Conservation (phyloP, 257 asterid species). For the Plantago major region DNA sequence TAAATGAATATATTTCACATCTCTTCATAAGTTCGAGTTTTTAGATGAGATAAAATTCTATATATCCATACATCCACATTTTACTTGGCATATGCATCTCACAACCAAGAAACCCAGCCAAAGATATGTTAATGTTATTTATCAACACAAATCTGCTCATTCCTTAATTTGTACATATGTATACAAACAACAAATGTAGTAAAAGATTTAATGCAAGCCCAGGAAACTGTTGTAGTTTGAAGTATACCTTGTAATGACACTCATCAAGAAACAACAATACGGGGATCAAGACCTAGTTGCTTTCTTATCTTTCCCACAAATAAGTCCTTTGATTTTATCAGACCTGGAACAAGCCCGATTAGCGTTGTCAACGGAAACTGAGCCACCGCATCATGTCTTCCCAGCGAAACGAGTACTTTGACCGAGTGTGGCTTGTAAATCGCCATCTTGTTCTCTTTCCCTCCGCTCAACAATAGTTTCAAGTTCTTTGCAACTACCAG, state of each 20-base stretch:
- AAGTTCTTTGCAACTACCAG: constrained; percentile 52
- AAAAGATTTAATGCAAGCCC: neutral
- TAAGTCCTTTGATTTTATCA: constrained; percentile 80
- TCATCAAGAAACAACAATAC: constrained; percentile 31
- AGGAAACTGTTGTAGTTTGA: neutral
- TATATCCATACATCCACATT: too few relatives aligned
- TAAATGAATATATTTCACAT: too few relatives aligned
- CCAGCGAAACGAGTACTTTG: constrained; percentile 61
- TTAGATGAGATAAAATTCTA: too few relatives aligned
- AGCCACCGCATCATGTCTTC: constrained; percentile 84
- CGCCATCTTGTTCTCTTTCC: constrained; percentile 57
- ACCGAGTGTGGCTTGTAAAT: constrained; percentile 47
- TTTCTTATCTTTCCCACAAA: constrained; percentile 74
- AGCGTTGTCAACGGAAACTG: constrained; percentile 62
- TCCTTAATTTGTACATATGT: too few relatives aligned
- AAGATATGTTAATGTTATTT: too few relatives aligned
- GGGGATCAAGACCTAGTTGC: constrained; percentile 64
- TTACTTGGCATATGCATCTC: too few relatives aligned
- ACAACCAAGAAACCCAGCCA: too few relatives aligned
- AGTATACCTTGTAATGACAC: neutral
- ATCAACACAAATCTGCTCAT: too few relatives aligned
- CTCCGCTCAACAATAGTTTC: constrained; percentile 50
- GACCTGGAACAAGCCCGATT: constrained; percentile 68
- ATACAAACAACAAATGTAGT: too few relatives aligned
- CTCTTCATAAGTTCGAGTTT: too few relatives aligned